Base-by-base conservation (phyloP, 2,329 filamentous ascomycete genomes). In the Ascochyta fabae region DNA sequence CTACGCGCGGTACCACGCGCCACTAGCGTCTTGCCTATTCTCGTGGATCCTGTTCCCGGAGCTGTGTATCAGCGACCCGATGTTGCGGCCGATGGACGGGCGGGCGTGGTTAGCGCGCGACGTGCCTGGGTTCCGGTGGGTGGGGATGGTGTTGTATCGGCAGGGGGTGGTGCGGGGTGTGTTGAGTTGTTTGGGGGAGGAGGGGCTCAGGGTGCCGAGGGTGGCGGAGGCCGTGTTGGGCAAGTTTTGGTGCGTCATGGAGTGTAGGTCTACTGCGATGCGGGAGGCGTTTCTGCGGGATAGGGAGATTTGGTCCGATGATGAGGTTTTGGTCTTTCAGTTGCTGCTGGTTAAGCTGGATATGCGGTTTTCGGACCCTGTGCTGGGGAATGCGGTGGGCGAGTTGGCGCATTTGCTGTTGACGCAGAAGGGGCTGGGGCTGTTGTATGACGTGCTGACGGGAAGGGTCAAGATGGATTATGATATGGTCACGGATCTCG, bases 211-310 rank as follows among this genome's bases (percentile, higher is more conserved):
- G 0, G 59, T 75, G 1, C 71, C 71, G 0, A 24, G 16, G 81
- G 88, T 10, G 78, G 88, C 60, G 77, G 78, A 35, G 80, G 80
- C 33, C 80, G 84, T 56, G 77, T 23, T 76, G 23, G 68, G 68
- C 65, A 89, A 90, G 67, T 78, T 91, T 16, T 95, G 91, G 91
- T 81, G 89, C 47, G 68, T 90, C 31, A 86, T 92, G 79, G 89
- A 92, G 66, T 77, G 88, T 4, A 77, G 84, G 0, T 86, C 84
- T 13, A 88, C 81, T 45, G 65, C 60, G 0, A 77, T 82, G 13
- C 85, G 91, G 1, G 73, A 80, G 6, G 77, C 77, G 1, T 76
- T 88, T 6, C 71, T 91, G 5, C 78, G 78, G 27, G 85, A 85
- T 69, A 48, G 49, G 9, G 61, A 66, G 0, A 78, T 87, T 43